A percentile compares a stretch with the other conserved stretches of the same genome.
phyloP scores from a whole-genome alignment of 1,284 basidiomycete genomes.

The Thelephora terrestris region DNA sequence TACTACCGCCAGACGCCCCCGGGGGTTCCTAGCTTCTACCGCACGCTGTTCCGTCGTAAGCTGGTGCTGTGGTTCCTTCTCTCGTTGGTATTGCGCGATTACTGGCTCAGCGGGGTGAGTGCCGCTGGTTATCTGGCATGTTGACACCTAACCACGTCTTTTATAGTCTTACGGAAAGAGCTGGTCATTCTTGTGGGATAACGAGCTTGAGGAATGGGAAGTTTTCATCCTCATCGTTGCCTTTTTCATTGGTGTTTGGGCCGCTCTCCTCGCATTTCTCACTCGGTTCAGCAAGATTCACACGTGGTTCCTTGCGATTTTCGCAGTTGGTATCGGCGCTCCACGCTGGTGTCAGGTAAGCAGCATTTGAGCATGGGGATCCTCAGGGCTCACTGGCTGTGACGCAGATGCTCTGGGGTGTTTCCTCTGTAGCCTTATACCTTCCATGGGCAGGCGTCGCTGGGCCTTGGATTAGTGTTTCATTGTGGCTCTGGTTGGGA shows the following conservation, averaged over 20 bases:
- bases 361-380: background rate
- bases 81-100: conserved; percentile 81
- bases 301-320: conserved; percentile 90
- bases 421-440: conserved; percentile 76
- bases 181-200: conserved; percentile 87
- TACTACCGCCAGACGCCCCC: conserved; percentile 86
- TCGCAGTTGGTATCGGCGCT: conserved; percentile 86
- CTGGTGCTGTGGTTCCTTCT: conserved; percentile 89
- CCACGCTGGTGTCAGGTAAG: conserved; percentile 85
- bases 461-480: conserved; percentile 81
- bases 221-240: conserved; percentile 68
- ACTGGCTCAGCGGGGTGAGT: conserved; percentile 85
- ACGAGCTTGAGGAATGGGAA: conserved; percentile 74
- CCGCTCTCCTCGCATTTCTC: conserved; percentile 58
- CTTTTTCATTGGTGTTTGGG: conserved; percentile 88
- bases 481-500: conserved; percentile 88
- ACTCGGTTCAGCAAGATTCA: conserved; percentile 86
- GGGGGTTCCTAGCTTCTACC: conserved; percentile 85
- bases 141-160: conserved; percentile 10
- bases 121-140: background rate
- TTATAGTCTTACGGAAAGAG: conserved; percentile 78
- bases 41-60: conserved; percentile 80
- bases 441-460: conserved; percentile 81
- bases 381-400: conserved; percentile 1
- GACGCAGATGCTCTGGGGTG: conserved; percentile 72